Base-by-base conservation (phyloP, 2,329 filamentous ascomycete genomes). In the Penicillium vulpinum region DNA sequence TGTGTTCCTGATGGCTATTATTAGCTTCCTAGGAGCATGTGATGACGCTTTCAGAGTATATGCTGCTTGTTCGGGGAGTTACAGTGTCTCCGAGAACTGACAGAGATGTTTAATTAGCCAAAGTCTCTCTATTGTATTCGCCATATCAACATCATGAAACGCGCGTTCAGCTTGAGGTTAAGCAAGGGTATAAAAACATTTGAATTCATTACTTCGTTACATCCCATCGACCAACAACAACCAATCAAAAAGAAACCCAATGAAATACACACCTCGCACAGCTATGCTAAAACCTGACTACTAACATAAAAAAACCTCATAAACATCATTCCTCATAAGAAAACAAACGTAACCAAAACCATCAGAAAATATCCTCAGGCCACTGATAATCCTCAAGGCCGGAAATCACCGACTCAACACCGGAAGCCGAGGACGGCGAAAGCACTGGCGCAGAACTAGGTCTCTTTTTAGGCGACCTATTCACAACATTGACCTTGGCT, bases 341-440 rank as follows among this genome's bases (percentile, higher is more conserved):
- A 35, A 28, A 28, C 39, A 18, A 13, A 16, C 16, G 13, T 6
- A 49, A 24, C 21, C 15, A 18, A 31, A 26, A 5, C 21, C 13
- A 8, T 73, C 60, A 79, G 56, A 79, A 78, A 9, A 77, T 70
- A 58, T 77, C 76, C 9, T 76, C 75, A 5, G 75, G 75, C 77
- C 77, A 80, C 22, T 72, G 67, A 53, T 77, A 79, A n/a, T 66
- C 62, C 39, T 71, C 63, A 24, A 58, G 44, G 24, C 38, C 59
- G 39, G 58, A 24, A 22, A 56, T 45, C 24, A 59, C 11, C 15
- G 47, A 47, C 15, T 60, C 61, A 29, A 28, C 45, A 36, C 21
- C 47, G 13, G 57, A 56, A 33, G 38, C 29, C 18, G 57, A 40
- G 26, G 56, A 53, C 15, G 43, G 43, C 44, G 56, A 55, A 3